phyloP scores from a whole-genome alignment of 768 basidiomycete species.

The Kwoniella heveanensis region DNA sequence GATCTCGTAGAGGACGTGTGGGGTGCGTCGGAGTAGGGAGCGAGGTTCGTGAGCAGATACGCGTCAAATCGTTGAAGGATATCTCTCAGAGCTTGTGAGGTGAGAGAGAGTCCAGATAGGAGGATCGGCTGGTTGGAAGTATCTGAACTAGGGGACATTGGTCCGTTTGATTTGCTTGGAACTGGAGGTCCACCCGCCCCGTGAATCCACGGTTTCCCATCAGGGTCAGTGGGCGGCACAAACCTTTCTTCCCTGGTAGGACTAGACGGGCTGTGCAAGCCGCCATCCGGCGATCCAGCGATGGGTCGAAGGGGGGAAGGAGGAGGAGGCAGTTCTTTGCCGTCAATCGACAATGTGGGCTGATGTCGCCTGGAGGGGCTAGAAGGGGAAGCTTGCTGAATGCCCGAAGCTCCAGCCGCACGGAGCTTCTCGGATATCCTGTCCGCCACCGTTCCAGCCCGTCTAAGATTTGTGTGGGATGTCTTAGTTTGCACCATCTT shows the following conservation, averaged over 20 bases:
- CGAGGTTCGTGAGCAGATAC: conserved; percentile 39
- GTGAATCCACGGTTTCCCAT: conserved; percentile 54
- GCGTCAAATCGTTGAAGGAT: conserved; percentile 63
- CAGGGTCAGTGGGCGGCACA: conserved; percentile 58
- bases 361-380: conserved; percentile 44
- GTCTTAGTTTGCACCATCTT: conserved; percentile 55
- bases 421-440: conserved; percentile 78
- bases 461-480: conserved; percentile 19
- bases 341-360: conserved; percentile 50
- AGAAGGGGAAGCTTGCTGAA: conserved; percentile 39
- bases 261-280: conserved; percentile 59
- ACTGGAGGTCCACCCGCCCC: conserved; percentile 54
- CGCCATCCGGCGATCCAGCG: conserved; percentile 58
- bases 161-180: conserved; percentile 53
- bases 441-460: conserved; percentile 75
- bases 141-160: conserved; percentile 11
- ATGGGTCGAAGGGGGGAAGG: conserved; percentile 36
- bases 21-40: conserved; percentile 42
- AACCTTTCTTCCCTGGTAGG: conserved; percentile 66
- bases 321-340: conserved; percentile 48
- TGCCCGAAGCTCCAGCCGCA: conserved; percentile 29
- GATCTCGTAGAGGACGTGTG: conserved; percentile 29
- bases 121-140: conserved; percentile 61
- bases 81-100: conserved; percentile 67
- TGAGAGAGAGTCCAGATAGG: conserved; percentile 72